These are phyloP conservation scores for Irpex rosettiformis DNA, from an alignment of 1,284 basidiomycete species.

Conservation along the genomic window DNA sequence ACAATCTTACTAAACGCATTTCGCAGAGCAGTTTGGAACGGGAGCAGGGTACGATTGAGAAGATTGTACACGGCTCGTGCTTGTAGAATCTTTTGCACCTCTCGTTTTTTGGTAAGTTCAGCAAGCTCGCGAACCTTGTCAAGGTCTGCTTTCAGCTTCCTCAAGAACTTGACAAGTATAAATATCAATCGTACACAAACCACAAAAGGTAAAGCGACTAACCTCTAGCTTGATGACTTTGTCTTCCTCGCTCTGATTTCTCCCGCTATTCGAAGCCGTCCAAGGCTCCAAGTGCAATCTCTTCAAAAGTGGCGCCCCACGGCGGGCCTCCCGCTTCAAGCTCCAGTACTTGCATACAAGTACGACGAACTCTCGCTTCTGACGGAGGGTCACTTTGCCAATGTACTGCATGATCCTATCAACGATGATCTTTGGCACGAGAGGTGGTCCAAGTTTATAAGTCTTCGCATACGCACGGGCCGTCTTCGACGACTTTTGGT, in stretches of 20 bases:
- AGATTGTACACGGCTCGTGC: slow-evolving; percentile 69
- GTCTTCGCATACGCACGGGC: slow-evolving; percentile 80
- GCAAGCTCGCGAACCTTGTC: slow-evolving; percentile 72
- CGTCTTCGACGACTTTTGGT: slow-evolving; percentile 50
- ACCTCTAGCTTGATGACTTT: slow-evolving; percentile 85
- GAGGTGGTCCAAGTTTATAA: slow-evolving; percentile 75
- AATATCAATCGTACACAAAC: neutral
- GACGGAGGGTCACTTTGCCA: slow-evolving; percentile 67
- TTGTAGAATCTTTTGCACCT: slow-evolving; percentile 79
- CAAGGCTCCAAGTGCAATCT: slow-evolving; percentile 95
- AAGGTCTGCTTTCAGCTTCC: slow-evolving; percentile 75
- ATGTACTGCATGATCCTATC: slow-evolving; percentile 81
- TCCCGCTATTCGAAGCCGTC: slow-evolving; percentile 76
- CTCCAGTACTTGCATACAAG: slow-evolving; percentile 94
- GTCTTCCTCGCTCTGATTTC: slow-evolving; percentile 78
- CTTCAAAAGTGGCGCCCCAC: slow-evolving; percentile 93
- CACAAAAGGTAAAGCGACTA: slow-evolving; percentile 15
- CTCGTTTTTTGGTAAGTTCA: slow-evolving; percentile 76
- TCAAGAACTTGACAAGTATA: slow-evolving; percentile 52
- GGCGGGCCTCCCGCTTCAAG: slow-evolving; percentile 87
- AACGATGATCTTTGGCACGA: slow-evolving; percentile 72
- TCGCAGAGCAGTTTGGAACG: slow-evolving; percentile 61
- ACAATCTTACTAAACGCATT: slow-evolving; percentile 68
- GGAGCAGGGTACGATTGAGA: slow-evolving; percentile 64
- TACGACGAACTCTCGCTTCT: slow-evolving; percentile 76